These are phyloP conservation scores for Candida frijolesensis DNA, from an alignment of 1,139 yeast species.

Conservation along the genomic window DNA sequence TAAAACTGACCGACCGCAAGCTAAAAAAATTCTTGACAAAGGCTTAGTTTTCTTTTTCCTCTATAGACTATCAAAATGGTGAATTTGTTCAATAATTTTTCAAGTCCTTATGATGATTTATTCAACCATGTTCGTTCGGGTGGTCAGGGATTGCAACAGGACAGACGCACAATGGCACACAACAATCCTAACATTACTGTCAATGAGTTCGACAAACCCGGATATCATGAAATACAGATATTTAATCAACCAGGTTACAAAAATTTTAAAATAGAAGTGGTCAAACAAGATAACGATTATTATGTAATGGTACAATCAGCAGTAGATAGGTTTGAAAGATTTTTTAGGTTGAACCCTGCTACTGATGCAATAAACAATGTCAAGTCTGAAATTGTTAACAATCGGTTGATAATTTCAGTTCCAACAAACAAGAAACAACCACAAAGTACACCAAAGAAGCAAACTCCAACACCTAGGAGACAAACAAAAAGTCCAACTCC, in stretches of 20 bases:
- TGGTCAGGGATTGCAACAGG: neutral
- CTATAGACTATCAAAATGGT: slow-evolving; percentile 1
- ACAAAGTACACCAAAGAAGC: neutral
- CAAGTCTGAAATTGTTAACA: slow-evolving; percentile 2
- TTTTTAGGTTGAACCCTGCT: slow-evolving; percentile 8
- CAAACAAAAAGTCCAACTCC: slow-evolving; percentile 2
- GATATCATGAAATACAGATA: slow-evolving; percentile 11
- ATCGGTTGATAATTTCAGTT: slow-evolving; percentile 4
- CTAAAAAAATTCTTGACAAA: neutral
- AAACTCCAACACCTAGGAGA: neutral
- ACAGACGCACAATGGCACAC: neutral
- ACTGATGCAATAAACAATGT: slow-evolving; percentile 8
- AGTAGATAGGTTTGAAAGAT: slow-evolving; percentile 10
- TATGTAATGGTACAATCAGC: slow-evolving; percentile 10
- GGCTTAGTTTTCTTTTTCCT: neutral
- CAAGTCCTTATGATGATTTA: slow-evolving; percentile 7
- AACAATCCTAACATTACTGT: slow-evolving; percentile 4
- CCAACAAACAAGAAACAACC: slow-evolving; percentile 1
- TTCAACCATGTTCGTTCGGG: slow-evolving; percentile 1
- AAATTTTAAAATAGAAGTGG: slow-evolving; percentile 13
- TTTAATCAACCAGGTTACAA: slow-evolving; percentile 9
- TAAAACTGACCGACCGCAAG: neutral
- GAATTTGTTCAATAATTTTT: slow-evolving; percentile 1
- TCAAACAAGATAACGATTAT: slow-evolving; percentile 5
- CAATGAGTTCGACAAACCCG: slow-evolving; percentile 7